Evolutionary conservation across 1,284 basidiomycete species (phyloP).

Genomic region (Rugiboletus extremiorientalis): DNA sequence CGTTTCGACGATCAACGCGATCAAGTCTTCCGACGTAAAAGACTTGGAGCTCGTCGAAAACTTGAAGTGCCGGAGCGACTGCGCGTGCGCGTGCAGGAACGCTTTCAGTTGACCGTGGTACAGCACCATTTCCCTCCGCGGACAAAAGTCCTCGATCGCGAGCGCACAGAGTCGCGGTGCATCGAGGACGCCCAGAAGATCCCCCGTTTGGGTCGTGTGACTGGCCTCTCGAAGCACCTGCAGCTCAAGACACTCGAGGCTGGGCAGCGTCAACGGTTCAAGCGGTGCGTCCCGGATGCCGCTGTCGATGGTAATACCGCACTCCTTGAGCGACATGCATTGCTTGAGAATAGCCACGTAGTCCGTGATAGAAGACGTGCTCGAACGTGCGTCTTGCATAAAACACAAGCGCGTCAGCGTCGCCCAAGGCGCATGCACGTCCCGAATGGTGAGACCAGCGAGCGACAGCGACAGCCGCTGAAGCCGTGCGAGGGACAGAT

Average conservation of each 20-base stretch:
- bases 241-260: slow-evolving; percentile 19
- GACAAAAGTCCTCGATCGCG: slow-evolving; percentile 22
- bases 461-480: slow-evolving; percentile 21
- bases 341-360: slow-evolving; percentile 21
- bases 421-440: slow-evolving; percentile 19
- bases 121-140: slow-evolving; percentile 14
- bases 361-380: slow-evolving; percentile 23
- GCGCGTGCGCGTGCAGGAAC: slow-evolving; percentile 17
- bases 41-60: slow-evolving; percentile 21
- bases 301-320: slow-evolving; percentile 16
- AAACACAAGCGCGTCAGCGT: slow-evolving; percentile 23
- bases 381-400: slow-evolving; percentile 26
- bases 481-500: slow-evolving; percentile 21
- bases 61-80: slow-evolving; percentile 15
- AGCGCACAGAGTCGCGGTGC: slow-evolving; percentile 21
- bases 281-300: slow-evolving; percentile 13
- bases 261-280: slow-evolving; percentile 14
- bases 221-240: slow-evolving; percentile 21
- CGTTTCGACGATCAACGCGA: slow-evolving; percentile 18
- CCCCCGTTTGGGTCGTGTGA: slow-evolving; percentile 20
- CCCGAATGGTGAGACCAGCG: slow-evolving; percentile 14
- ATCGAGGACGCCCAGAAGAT: slow-evolving; percentile 16
- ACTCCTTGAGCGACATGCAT: slow-evolving; percentile 26
- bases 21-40: slow-evolving; percentile 23
- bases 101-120: slow-evolving; percentile 19